phyloP scores from a whole-genome alignment of 768 basidiomycete genomes.

The Pisolithus orientalis region DNA sequence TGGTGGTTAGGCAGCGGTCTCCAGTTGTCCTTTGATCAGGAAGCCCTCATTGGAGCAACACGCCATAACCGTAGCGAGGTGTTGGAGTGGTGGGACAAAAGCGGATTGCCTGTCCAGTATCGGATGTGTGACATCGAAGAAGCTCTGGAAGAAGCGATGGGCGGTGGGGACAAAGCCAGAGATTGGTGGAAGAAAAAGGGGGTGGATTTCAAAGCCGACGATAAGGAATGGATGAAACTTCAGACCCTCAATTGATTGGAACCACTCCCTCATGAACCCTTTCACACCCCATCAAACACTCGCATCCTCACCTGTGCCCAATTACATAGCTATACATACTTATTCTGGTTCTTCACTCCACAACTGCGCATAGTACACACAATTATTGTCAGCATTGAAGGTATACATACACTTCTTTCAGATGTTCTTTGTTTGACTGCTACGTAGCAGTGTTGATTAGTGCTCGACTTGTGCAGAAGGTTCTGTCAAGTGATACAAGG shows the following conservation, averaged over 20 bases:
- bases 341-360: not conserved
- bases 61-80: constrained; percentile 76
- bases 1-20: constrained; percentile 83
- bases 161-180: constrained; percentile 68
- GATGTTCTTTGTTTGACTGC: no score
- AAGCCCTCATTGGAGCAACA: constrained; percentile 74
- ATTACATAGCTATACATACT: not conserved
- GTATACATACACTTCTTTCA: not conserved
- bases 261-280: not conserved
- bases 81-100: constrained; percentile 84
- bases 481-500: not conserved
- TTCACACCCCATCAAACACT: not conserved
- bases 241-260: constrained; percentile 57
- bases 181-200: constrained; percentile 81
- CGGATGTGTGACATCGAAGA: constrained; percentile 91
- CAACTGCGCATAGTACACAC: not conserved
- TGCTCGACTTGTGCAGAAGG: no score
- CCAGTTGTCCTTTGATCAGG: constrained; percentile 74
- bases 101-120: constrained; percentile 74
- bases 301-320: not conserved
- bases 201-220: constrained; percentile 76
- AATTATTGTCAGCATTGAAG: not conserved
- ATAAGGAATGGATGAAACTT: constrained; percentile 85
- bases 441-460: no score
- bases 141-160: constrained; percentile 81